Evolutionary conservation across 208 protist genomes (phyloP), one percentile per base, ranked within the genome.

Genomic region (Crithidia fasciculata): DNA sequence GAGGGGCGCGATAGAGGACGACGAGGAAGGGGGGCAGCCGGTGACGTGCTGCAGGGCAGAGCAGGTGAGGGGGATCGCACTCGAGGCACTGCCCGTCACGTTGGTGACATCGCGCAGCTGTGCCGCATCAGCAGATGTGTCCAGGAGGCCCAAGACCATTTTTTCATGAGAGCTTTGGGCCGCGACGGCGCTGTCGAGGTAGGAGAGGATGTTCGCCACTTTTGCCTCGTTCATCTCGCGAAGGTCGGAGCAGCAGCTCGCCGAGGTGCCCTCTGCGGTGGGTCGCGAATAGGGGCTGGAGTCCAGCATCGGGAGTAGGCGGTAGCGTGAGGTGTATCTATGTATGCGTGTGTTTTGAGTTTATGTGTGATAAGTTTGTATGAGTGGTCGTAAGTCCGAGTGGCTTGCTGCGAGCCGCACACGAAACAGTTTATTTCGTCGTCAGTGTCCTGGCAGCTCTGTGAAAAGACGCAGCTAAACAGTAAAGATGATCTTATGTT

Each of bases 221-320:
- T 93, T 97, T 19, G 89, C 89, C 36, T 95, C 89, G 65, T 97
- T 97, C 40, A 97, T 87, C 73, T 97, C 87, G 4, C 86, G 85
- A n/a, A 96, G 72, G 57, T 94, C 89, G 16, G 92, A 93, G 71
- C 84, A 87, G 45, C 77, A 79, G 73, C 87, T 94, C 13, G 68
- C 76, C 0, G 58, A 69, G 8, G 64, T 49, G 18, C 39, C 64
- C 12, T 69, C 64, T 4, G 37, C 62, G 15, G 49, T 5, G 7
- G 18, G 49, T 4, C 36, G 43, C 19, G 13, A 7, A 3, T 16
- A 52, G 3, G 64, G 18, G 54, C n/a, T 69, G 49, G 12, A 18
- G 55, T 45, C 53, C 36, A 72, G 55, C 67, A 68, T 69, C 36
- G 43, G 40, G n/a, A 18, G 28, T 45, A 2, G 50, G 4, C n/a